Evolutionary conservation across 2,329 filamentous ascomycete genomes (phyloP).

Genomic region (Colletotrichum sublineola): DNA sequence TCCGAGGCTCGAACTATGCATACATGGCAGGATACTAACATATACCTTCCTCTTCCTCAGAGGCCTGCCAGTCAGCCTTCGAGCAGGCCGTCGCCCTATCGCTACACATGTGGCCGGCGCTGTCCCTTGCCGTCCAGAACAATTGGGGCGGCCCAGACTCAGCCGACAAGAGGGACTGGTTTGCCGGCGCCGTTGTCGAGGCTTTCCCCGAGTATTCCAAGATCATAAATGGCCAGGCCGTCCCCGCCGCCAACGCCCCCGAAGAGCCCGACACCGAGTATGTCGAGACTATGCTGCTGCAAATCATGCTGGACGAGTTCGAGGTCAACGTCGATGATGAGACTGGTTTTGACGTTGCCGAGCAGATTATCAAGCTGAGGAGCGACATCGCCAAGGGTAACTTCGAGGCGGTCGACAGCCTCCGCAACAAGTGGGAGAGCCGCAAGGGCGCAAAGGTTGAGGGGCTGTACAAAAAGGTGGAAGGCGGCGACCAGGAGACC

Average conservation of each 20-base stretch:
- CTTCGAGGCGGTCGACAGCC: constrained; percentile 72
- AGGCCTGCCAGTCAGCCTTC: constrained; percentile 70
- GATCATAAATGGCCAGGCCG: constrained; percentile 49
- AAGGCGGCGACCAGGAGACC: constrained; percentile 68
- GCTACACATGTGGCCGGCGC: constrained; percentile 88
- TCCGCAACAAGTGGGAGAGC: constrained; percentile 74
- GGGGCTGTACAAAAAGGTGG: constrained; percentile 67
- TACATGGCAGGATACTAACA: constrained; percentile 2
- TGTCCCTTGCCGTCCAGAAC: constrained; percentile 88
- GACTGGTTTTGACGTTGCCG: constrained; percentile 80
- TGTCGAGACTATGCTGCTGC: constrained; percentile 85
- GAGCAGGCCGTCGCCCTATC: constrained; percentile 89
- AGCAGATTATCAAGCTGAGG: constrained; percentile 77
- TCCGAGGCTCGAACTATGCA: background rate
- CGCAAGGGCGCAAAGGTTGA: constrained; percentile 71
- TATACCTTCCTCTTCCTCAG: background rate
- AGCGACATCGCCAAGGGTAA: constrained; percentile 74
- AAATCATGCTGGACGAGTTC: constrained; percentile 97
- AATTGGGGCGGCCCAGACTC: constrained; percentile 89
- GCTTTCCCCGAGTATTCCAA: constrained; percentile 78
- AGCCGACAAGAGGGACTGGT: constrained; percentile 94
- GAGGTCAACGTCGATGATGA: constrained; percentile 94
- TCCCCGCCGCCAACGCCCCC: constrained; percentile 43
- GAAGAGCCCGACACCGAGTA: constrained; percentile 79
- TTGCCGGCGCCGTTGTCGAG: constrained; percentile 88